Conservation (phyloP, 2,329 filamentous ascomycete species). For the Aspergillus viridinutans region DNA sequence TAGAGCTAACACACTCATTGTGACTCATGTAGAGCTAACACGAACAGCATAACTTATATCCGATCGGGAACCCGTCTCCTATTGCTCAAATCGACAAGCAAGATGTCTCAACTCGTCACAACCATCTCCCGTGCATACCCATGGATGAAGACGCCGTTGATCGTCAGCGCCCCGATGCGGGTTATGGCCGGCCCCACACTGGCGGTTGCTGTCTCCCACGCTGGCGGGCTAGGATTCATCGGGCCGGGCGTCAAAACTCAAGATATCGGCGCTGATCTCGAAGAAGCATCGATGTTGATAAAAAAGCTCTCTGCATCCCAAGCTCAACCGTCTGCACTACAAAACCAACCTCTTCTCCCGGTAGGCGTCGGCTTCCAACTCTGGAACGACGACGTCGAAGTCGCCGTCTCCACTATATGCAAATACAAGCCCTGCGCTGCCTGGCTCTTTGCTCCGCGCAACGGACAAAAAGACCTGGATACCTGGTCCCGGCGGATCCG, state of each 20-base stretch:
- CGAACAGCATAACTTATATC: no score
- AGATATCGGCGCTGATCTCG: conserved; percentile 28
- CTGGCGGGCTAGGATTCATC: conserved; percentile 55
- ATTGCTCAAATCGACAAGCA: rapidly evolving
- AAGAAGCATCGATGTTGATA: conserved; percentile 25
- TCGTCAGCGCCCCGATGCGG: conserved; percentile 67
- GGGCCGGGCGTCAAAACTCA: conserved; percentile 50
- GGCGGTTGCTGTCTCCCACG: conserved; percentile 57
- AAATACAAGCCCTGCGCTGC: conserved; percentile 38
- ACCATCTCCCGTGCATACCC: conserved; percentile 42
- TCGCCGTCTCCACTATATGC: conserved; percentile 27
- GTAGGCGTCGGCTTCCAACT: conserved; percentile 42
- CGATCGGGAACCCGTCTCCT: not conserved
- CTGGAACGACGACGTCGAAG: conserved; percentile 35
- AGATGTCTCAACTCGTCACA: not conserved
- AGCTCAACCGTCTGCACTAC: not conserved
- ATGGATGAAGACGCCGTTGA: conserved; percentile 57
- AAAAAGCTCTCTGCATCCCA: conserved; percentile 5
- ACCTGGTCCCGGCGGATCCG: conserved; percentile 47
- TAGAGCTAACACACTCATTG: no score
- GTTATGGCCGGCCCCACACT: conserved; percentile 57
- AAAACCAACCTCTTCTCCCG: conserved; percentile 23
- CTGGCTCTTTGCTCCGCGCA: conserved; percentile 40
- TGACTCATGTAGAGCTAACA: no score
- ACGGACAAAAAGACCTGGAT: conserved; percentile 32